Percentiles rank a stretch among this genome's conserved stretches.
Conservation (phyloP, 306 rosid genomes). For the Cicer chorassanicum region DNA sequence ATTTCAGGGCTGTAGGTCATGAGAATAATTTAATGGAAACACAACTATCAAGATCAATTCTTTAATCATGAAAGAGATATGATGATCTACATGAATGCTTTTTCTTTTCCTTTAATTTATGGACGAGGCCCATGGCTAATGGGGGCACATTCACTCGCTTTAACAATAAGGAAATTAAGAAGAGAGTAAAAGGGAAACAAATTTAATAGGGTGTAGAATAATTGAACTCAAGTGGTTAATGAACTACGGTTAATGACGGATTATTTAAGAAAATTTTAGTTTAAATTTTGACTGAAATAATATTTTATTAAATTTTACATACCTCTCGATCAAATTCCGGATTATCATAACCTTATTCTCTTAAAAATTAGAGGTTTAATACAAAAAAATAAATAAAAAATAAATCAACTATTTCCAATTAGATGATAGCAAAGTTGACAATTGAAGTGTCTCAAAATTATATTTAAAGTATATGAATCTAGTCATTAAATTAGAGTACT, state of each 20-base stretch:
- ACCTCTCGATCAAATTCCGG: fast-evolving
- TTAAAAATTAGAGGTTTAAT: too few relatives aligned
- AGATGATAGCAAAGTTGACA: neutral
- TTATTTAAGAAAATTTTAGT: too few relatives aligned
- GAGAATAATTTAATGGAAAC: conserved; percentile 13
- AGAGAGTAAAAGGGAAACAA: neutral
- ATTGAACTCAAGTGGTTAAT: too few relatives aligned
- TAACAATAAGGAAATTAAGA: neutral
- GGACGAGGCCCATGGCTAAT: conserved; percentile 32
- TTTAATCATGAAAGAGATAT: conserved; percentile 46
- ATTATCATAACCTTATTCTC: too few relatives aligned
- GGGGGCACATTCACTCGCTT: neutral
- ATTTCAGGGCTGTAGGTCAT: neutral
- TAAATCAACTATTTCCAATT: neutral
- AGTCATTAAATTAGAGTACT: too few relatives aligned
- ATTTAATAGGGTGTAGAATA: too few relatives aligned
- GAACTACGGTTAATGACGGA: too few relatives aligned
- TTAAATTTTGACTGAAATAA: too few relatives aligned
- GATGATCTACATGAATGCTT: conserved; percentile 19
- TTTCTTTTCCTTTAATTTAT: conserved; percentile 41
- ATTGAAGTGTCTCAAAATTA: too few relatives aligned
- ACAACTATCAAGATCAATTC: conserved; percentile 12
- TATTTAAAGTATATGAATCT: too few relatives aligned
- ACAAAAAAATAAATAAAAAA: too few relatives aligned
- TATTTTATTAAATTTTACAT: too few relatives aligned